Percentiles rank a stretch among this genome's conserved stretches.
Evolutionary conservation across 2,329 filamentous ascomycete genomes (phyloP).

Genomic region (Fusarium nematophilum): DNA sequence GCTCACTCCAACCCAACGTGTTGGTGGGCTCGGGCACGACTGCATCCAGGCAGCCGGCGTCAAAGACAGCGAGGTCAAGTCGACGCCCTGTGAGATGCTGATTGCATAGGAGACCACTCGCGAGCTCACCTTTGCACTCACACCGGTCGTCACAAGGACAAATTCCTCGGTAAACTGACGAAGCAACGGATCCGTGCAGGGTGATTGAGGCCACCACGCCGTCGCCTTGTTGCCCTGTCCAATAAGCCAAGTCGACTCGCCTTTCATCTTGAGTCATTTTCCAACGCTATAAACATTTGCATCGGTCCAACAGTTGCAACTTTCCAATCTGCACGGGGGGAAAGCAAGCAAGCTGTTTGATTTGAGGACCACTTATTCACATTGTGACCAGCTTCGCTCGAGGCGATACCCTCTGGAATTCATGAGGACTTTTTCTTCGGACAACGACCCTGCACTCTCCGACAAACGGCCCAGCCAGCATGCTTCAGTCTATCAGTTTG

Average conservation of each 20-base stretch:
- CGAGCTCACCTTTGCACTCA: background rate
- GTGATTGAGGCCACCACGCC: slow-evolving; percentile 21
- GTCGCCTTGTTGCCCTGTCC: background rate
- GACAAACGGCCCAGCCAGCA: slow-evolving; percentile 13
- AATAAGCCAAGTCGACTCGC: background rate
- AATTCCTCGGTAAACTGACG: background rate
- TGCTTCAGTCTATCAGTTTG: slow-evolving; percentile 21
- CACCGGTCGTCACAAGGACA: background rate
- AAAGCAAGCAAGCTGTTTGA: slow-evolving; percentile 1
- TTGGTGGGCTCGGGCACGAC: slow-evolving; percentile 24
- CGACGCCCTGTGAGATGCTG: background rate
- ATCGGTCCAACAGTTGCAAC: background rate
- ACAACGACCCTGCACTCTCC: slow-evolving; percentile 5
- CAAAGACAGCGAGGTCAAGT: background rate
- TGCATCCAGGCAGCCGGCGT: slow-evolving; percentile 12
- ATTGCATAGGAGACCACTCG: slow-evolving; percentile 1
- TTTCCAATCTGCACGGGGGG: background rate
- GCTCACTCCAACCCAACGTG: slow-evolving; percentile 18
- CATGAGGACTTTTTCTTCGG: slow-evolving; percentile 28
- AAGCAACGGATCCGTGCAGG: slow-evolving; percentile 1
- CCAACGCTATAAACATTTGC: slow-evolving; percentile 17
- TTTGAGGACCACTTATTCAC: background rate
- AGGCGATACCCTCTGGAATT: slow-evolving; percentile 23
- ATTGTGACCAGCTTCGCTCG: background rate
- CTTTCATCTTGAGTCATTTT: background rate